Percentiles rank a stretch among this genome's conserved stretches.
These are phyloP conservation scores for Kalanchoe fedtschenkoi DNA, from an alignment of 164 flowering plant species.

Conservation along the genomic window DNA sequence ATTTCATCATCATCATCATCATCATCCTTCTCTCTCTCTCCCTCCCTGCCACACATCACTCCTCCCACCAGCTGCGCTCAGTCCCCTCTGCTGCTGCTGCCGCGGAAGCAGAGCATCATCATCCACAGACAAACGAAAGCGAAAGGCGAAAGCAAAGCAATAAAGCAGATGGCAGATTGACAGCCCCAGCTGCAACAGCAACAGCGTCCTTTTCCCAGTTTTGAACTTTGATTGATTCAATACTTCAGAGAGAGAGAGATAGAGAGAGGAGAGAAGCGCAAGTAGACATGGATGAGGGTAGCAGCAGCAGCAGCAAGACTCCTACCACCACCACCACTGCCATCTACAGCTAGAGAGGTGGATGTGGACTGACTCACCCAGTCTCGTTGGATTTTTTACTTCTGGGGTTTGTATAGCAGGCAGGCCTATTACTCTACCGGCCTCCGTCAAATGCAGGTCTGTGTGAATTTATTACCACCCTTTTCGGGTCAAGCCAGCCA, in stretches of 20 bases:
- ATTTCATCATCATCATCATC: too few relatives aligned
- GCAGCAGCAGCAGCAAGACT: too few relatives aligned
- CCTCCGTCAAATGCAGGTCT: neutral
- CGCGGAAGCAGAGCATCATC: slow-evolving; percentile 5
- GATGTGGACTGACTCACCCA: neutral
- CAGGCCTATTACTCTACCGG: too few relatives aligned
- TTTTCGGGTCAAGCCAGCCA: too few relatives aligned
- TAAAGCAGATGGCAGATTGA: slow-evolving; percentile 2
- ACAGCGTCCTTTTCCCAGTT: neutral
- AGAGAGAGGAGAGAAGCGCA: neutral
- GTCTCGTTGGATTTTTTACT: neutral
- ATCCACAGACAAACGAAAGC: slow-evolving; percentile 4
- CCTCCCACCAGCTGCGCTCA: neutral
- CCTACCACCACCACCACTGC: neutral
- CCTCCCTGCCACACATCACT: too few relatives aligned
- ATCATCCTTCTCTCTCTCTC: too few relatives aligned
- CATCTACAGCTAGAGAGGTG: neutral
- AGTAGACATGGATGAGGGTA: too few relatives aligned
- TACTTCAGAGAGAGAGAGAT: neutral
- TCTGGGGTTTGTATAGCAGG: neutral
- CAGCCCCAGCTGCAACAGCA: neutral
- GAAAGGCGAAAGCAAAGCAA: slow-evolving; percentile 3
- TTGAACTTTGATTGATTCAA: neutral
- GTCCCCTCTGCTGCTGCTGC: neutral
- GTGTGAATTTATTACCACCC: too few relatives aligned